Evolutionary conservation across 1,139 yeast species (phyloP), one percentile per base, ranked within the genome.

Genomic region (Lizanozyma gosingica): DNA sequence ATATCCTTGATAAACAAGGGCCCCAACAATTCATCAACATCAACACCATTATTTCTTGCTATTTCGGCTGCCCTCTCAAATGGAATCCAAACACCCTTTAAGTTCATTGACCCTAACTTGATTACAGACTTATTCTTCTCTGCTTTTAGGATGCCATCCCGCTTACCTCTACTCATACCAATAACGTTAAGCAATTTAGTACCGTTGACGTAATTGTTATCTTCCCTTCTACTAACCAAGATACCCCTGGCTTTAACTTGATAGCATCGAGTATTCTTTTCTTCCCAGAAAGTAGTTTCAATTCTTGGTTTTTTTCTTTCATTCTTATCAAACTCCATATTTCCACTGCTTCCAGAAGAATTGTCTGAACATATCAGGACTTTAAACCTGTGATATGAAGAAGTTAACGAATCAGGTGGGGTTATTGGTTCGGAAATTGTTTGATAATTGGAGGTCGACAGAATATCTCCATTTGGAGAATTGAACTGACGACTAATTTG

Each of bases 1-100:
- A 76, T 56, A 44, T 75, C 71, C 17, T 58, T 56, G 0, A 73
- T 66, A 55, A 76, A 74, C 17, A 75, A 54, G 0, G 79, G 79
- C 43, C 62, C 66, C 37, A 74, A 57, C 14, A 60, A 43, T 15
- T 54, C 59, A 11, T 56, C 58, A 3, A 55, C 57, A 35, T 55
- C 63, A 4, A 68, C 55, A 1, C 76, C 76, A 48, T 73, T 78
- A 42, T 68, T 67, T 34, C 74, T 55, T 1, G 80, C 80, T 42
- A 75, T 62, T 46, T 73, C 77, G 35, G 58, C 56, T 0, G 80
- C 80, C 33, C 79, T 51, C 17, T 71, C 76, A 50, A 69, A 71
- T 0, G 80, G 80, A 15, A 76, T 66, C 80, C 80, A 75, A 1
- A 75, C 78, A 0, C 77, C 80, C 47, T 75, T 75, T 46, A 75